Conservation (phyloP, 495 filamentous ascomycete species). For the Xylaria palmicola region DNA sequence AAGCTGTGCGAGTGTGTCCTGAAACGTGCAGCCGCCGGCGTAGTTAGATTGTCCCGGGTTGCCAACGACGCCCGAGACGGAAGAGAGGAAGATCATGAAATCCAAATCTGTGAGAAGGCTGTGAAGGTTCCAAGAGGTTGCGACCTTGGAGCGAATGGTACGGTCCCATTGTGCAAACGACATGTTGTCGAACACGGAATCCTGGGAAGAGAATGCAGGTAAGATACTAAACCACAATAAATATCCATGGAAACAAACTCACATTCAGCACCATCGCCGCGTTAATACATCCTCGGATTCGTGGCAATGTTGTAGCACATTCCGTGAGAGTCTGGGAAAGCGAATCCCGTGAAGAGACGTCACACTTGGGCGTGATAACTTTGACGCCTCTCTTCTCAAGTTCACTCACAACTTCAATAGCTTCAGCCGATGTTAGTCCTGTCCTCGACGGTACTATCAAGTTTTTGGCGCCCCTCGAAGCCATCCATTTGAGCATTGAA, state of each 20-base stretch:
- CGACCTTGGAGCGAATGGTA: constrained; percentile 39
- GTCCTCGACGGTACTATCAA: neutral
- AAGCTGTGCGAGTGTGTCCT: neutral
- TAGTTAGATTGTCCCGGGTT: neutral
- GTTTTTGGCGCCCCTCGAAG: constrained; percentile 44
- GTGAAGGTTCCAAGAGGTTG: constrained; percentile 49
- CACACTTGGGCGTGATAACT: constrained; percentile 29
- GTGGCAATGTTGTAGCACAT: constrained; percentile 35
- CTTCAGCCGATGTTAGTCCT: constrained; percentile 5
- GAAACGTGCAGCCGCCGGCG: neutral
- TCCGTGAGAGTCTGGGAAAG: constrained; percentile 10
- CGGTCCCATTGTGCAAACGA: constrained; percentile 35
- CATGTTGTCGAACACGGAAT: constrained; percentile 48
- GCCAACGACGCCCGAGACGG: neutral
- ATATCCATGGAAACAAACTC: neutral
- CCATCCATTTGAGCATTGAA: constrained; percentile 50
- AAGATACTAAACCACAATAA: neutral
- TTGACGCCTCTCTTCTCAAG: constrained; percentile 17
- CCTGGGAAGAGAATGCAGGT: constrained; percentile 19
- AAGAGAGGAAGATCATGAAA: constrained; percentile 43
- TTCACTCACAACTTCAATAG: constrained; percentile 15
- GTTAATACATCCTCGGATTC: constrained; percentile 51
- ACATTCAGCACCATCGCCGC: constrained; percentile 43
- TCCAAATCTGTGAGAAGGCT: constrained; percentile 43
- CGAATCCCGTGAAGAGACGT: constrained; percentile 25